Evolutionary conservation across 257 asterid genomes (phyloP).

Genomic region (Solanum pinnatisectum): DNA sequence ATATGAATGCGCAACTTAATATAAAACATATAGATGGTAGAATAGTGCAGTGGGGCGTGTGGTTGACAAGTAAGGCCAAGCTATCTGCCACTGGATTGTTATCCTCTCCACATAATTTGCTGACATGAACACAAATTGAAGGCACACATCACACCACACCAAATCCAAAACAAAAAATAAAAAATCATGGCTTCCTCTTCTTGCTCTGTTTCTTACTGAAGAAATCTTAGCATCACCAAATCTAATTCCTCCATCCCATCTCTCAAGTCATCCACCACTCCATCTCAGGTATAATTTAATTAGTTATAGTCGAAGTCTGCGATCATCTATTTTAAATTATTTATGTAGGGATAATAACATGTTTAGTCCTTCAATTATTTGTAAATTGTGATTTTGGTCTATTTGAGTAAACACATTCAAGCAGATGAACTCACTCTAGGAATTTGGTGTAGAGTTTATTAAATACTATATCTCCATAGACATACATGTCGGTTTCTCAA

Average conservation of each 20-base stretch:
- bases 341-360: not conserved
- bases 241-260: conserved; percentile 14
- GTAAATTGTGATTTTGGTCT: not conserved
- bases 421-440: too few species aligned
- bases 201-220: conserved; percentile 42
- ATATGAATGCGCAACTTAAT: too few species aligned
- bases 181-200: conserved; percentile 36
- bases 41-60: not conserved
- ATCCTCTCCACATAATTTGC: not conserved
- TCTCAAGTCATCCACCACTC: conserved; percentile 14
- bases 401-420: not conserved
- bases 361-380: not conserved
- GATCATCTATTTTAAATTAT: not conserved
- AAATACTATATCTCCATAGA: too few species aligned
- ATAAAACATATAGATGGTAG: not conserved
- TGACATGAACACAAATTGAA: not conserved
- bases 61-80: not conserved
- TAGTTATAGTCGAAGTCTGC: not conserved
- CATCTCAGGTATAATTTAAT: conserved; percentile 31
- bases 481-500: too few species aligned
- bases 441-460: too few species aligned
- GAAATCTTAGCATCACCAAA: conserved; percentile 24
- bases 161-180: not conserved
- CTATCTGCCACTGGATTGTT: conserved; percentile 4
- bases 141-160: not conserved